phyloP scores from a whole-genome alignment of 192 early-diverging fungal species.

The Backusella australiensis region DNA sequence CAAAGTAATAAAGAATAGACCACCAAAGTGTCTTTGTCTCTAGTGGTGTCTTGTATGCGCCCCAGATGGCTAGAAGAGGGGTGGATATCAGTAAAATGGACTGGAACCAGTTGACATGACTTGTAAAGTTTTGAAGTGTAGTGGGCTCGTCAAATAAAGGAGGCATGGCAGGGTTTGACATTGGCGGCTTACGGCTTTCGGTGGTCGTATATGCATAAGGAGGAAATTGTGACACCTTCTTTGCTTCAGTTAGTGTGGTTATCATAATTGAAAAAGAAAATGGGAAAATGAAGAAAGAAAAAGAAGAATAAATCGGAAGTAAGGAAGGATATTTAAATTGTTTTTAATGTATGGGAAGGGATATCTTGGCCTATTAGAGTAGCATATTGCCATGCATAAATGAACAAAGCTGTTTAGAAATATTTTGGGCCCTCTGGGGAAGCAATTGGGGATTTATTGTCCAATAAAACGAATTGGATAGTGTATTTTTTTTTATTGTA shows the following conservation, averaged over 20 bases:
- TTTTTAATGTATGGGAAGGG: neutral
- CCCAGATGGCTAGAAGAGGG: conserved; percentile 79
- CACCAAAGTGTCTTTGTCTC: conserved; percentile 68
- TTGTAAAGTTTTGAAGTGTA: conserved; percentile 46
- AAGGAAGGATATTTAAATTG: neutral
- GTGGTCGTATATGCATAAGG: neutral
- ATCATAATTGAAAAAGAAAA: neutral
- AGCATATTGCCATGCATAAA: neutral
- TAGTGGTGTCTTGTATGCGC: conserved; percentile 65
- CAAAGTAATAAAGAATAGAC: conserved; percentile 66
- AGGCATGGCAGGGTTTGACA: conserved; percentile 8
- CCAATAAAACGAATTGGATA: neutral
- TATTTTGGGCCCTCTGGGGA: neutral
- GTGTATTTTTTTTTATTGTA: neutral
- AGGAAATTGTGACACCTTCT: neutral
- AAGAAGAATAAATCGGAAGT: neutral
- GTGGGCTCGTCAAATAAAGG: conserved; percentile 41
- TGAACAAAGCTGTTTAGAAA: neutral
- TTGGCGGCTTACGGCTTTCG: conserved; percentile 25
- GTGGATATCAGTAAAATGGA: conserved; percentile 57
- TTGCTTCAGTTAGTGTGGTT: neutral
- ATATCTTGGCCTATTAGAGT: neutral
- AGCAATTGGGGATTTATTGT: neutral
- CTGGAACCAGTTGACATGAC: conserved; percentile 70
- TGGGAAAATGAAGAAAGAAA: neutral